Percentiles rank a stretch among this genome's conserved stretches.
Evolutionary conservation across 441 rosid genomes (phyloP).

Genomic region (Populus tomentosa): DNA sequence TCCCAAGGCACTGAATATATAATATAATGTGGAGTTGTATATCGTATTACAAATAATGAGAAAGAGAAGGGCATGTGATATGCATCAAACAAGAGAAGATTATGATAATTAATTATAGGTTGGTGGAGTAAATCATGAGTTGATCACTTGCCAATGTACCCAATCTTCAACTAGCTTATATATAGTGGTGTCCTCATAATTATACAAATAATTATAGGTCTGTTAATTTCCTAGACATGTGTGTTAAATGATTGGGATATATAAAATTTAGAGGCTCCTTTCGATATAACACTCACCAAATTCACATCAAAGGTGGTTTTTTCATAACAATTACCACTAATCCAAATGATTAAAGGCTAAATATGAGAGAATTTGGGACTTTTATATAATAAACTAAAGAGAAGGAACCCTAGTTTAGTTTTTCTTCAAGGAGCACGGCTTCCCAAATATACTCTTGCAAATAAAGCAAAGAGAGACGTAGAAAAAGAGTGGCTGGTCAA

Average conservation of each 20-base stretch:
- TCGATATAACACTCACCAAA: background rate
- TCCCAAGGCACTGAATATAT: background rate
- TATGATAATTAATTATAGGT: slow-evolving; percentile 1
- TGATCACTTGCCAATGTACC: slow-evolving; percentile 28
- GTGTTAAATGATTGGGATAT: slow-evolving; percentile 20
- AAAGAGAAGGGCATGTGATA: background rate
- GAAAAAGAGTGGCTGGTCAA: slow-evolving; percentile 13
- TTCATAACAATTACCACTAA: background rate
- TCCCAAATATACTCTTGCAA: slow-evolving; percentile 56
- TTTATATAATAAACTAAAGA: no score
- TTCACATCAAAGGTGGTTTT: background rate
- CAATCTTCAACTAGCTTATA: slow-evolving; percentile 7
- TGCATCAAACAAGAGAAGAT: slow-evolving; percentile 5
- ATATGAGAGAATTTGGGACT: background rate
- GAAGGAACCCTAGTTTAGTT: slow-evolving; percentile 13
- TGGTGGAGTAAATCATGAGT: slow-evolving; percentile 35
- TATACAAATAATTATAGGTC: no score
- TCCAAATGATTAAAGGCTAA: background rate
- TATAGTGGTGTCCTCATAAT: slow-evolving; percentile 15
- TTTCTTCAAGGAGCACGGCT: slow-evolving; percentile 35
- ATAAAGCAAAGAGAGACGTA: slow-evolving; percentile 26
- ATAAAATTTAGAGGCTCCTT: background rate
- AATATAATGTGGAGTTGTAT: background rate
- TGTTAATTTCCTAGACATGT: slow-evolving; percentile 3
- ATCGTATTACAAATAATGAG: background rate